Base-by-base conservation (phyloP, 2,329 filamentous ascomycete genomes). In the Pyrenophora tritici-repentis region DNA sequence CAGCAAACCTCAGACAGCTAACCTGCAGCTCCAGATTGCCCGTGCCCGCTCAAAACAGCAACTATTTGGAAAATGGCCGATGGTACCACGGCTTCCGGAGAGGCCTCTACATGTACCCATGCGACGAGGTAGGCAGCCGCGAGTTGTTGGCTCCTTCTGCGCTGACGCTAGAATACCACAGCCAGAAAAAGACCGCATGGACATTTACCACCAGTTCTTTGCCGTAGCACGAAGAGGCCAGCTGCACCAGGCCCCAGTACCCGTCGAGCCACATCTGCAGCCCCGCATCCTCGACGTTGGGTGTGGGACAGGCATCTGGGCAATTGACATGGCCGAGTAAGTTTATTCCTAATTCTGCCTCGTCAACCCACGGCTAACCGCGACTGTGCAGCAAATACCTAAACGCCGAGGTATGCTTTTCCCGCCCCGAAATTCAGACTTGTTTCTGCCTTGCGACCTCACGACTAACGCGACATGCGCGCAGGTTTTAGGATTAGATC, bases 271-370 rank as follows among this genome's bases (percentile, higher is more conserved):
- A 42, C 58, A 73, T 51, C 65, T 73, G 61, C 67, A 63, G 47
- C 75, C 76, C 50, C 78, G 81, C 53, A 81, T 86, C 55, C 76
- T 86, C 47, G 84, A 86, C 62, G 66, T 96, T 46, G 93, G 91
- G 35, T 92, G 88, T 57, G 93, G 92, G 16, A 96, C 91, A 1
- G 91, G 91, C 33, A 93, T 96, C 55, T 97, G 93, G 93, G 85
- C 88, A 34, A 89, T 95, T 63, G 88, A 93, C 61, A 88, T 96
- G 75, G 88, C 89, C 56, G 86, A 89, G 83, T 90, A 78, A 76
- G 84, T 76, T 64, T 46, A 50, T 41, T 55, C 53, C 59, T 51
- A 49, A 34, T 44, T 34, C 17, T 45, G 45, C 52, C 34, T 41
- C n/a, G n/a, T n/a, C 29, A 24, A 6, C 46, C 35, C 54, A 33